phyloP scores from a whole-genome alignment of 1,139 yeast genomes.

The Geotrichum histeridarum region DNA sequence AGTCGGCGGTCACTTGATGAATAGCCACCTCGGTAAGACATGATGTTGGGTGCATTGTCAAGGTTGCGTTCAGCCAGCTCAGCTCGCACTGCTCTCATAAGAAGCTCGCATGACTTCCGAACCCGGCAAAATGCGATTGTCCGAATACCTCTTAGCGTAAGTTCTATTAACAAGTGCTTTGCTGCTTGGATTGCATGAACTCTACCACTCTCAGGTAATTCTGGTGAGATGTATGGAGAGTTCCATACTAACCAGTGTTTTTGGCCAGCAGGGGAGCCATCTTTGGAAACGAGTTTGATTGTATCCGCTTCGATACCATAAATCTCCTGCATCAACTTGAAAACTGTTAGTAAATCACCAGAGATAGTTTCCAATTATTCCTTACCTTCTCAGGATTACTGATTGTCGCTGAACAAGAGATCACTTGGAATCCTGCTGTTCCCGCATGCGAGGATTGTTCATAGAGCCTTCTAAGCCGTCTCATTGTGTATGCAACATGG shows the following conservation, averaged over 20 bases:
- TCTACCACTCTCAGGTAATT: conserved; percentile 48
- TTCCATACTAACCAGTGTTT: conserved; percentile 78
- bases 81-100: conserved; percentile 74
- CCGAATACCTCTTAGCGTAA: conserved; percentile 61
- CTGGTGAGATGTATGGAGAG: conserved; percentile 61
- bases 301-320: conserved; percentile 54
- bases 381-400: conserved; percentile 47
- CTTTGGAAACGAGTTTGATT: conserved; percentile 54
- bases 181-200: conserved; percentile 71
- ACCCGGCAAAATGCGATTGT: conserved; percentile 89
- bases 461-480: conserved; percentile 65
- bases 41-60: conserved; percentile 48
- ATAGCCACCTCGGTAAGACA: conserved; percentile 95
- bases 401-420: conserved; percentile 93
- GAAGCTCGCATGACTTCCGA: conserved; percentile 75
- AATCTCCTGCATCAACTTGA: conserved; percentile 60
- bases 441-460: conserved; percentile 53
- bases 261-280: conserved; percentile 85
- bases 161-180: conserved; percentile 62
- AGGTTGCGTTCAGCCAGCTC: conserved; percentile 41
- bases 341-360: conserved; percentile 16
- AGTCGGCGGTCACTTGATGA: conserved; percentile 76
- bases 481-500: conserved; percentile 79
- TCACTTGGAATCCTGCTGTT: conserved; percentile 51
- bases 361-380: not conserved